Percentiles rank a stretch among this genome's conserved stretches.
Conservation (phyloP, 2,329 filamentous ascomycete species). For the Fusarium tuaranense region DNA sequence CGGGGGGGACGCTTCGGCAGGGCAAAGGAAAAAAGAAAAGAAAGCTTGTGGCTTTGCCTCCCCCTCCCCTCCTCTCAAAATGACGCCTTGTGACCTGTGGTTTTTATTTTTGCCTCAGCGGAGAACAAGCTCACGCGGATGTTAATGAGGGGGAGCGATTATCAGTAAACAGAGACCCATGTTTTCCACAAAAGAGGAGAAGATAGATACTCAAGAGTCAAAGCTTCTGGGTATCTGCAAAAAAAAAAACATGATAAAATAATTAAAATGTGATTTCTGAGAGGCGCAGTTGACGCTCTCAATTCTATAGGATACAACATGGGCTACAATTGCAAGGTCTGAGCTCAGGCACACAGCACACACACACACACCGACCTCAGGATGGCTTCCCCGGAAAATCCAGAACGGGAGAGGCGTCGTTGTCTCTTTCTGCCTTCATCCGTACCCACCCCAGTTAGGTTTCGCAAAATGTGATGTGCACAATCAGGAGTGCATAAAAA, state of each 20-base stretch:
- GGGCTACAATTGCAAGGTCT: slow-evolving; percentile 2
- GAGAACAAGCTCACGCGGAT: slow-evolving; percentile 11
- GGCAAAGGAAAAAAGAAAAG: not conserved
- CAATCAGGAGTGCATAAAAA: not conserved
- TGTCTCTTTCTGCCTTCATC: slow-evolving; percentile 32
- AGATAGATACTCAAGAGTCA: slow-evolving; percentile 3
- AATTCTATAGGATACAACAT: not conserved
- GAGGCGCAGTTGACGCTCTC: slow-evolving; percentile 41
- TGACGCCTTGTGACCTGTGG: slow-evolving; percentile 26
- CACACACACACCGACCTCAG: not conserved
- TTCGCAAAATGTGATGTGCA: not conserved
- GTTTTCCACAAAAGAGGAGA: not conserved
- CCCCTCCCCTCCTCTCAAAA: not conserved
- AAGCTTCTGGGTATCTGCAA: slow-evolving; percentile 6
- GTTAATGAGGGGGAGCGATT: slow-evolving; percentile 7
- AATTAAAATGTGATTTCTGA: not conserved
- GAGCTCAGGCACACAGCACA: slow-evolving; percentile 21
- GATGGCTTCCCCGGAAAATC: slow-evolving; percentile 37
- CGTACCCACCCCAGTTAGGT: slow-evolving; percentile 9
- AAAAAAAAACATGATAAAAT: no score
- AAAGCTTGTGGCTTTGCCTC: not conserved
- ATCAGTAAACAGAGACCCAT: slow-evolving; percentile 12
- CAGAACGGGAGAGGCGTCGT: slow-evolving; percentile 42
- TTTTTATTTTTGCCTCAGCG: slow-evolving; percentile 2
- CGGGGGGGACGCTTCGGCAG: not conserved